A percentile compares a stretch with the other conserved stretches of the same genome.
phyloP scores from a whole-genome alignment of 2,329 filamentous ascomycete species.

The Elsinoe arachidis region DNA sequence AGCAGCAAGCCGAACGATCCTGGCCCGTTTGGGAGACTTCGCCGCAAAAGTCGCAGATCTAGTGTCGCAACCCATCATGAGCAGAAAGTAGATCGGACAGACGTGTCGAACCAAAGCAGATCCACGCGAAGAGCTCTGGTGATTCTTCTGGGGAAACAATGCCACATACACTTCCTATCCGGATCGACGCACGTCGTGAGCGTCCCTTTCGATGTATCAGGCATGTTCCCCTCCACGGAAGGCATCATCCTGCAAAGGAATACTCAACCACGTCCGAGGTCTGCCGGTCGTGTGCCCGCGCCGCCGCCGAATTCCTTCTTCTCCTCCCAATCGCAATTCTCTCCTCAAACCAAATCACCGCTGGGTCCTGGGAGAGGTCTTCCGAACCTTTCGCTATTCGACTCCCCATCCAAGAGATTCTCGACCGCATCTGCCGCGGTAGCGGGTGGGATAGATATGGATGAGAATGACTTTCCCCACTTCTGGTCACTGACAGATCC shows the following conservation, averaged over 20 bases:
- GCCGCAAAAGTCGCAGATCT: slow-evolving; percentile 5
- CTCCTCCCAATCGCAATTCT: slow-evolving; percentile 51
- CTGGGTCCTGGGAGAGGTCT: slow-evolving; percentile 13
- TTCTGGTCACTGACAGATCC: slow-evolving; percentile 81
- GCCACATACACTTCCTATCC: slow-evolving; percentile 83
- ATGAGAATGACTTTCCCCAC: slow-evolving; percentile 53
- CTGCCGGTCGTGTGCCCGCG: slow-evolving; percentile 35
- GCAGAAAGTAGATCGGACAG: slow-evolving; percentile 18
- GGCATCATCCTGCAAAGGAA: slow-evolving; percentile 84
- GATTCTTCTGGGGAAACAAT: slow-evolving; percentile 84
- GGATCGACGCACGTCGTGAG: slow-evolving; percentile 84
- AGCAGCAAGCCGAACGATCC: neutral
- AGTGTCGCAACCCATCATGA: neutral
- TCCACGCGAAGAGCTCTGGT: slow-evolving; percentile 55
- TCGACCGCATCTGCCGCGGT: neutral
- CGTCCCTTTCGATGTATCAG: slow-evolving; percentile 88
- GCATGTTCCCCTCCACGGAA: slow-evolving; percentile 69
- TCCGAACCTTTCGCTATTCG: neutral
- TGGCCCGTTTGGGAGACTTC: neutral
- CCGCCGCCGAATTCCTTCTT: slow-evolving; percentile 79
- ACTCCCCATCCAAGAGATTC: slow-evolving; percentile 9
- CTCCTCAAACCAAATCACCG: slow-evolving; percentile 32
- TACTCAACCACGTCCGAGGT: slow-evolving; percentile 45
- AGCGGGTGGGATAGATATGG: slow-evolving; percentile 14
- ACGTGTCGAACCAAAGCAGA: slow-evolving; percentile 20